Evolutionary conservation across 164 flowering plant species (phyloP), one percentile per base, ranked within the genome.

Genomic region (Sextonia rubra): DNA sequence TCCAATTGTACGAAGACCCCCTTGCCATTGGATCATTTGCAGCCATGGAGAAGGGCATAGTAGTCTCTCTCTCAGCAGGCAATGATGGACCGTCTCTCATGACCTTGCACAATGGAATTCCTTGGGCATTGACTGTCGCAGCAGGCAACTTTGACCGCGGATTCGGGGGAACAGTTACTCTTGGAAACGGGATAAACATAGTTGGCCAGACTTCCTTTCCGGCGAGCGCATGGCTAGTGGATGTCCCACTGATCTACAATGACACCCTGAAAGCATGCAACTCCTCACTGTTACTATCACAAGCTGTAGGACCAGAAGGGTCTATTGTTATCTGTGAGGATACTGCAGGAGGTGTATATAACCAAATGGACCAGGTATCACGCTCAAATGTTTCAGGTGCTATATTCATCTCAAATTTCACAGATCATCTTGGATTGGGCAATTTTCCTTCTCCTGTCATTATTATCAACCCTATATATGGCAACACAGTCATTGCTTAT

Each of bases 81-180:
- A 85, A 85, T 63, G 37, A 2, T 0, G 85, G 85, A 1, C 74
- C 82, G 4, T 64, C 64, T 44, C 66, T 68, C 15, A 66, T 73
- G 70, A 74, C 78, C 14, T 78, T 75, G 0, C 25, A 12, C 12
- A 83, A 85, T 63, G 81, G 84, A 49, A 86, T 86, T 64, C 86
- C 88, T 14, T 85, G 88, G 88, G 71, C 83, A 63, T 82, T 76
- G 22, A 82, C 86, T 0, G 77, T 85, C 18, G 88, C 83, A 26
- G 84, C 88, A 0, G 80, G 83, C 4, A 82, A 83, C 0, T 60
- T 82, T 5, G 82, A 82, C 29, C 58, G 84, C 47, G 65, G 61
- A 2, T 82, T 61, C 15, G 65, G 56, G 0, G 85, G 77, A 12
- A 12, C 18, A n/a, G 74, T 79, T 52, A 77, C 63, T 20, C 73